Conservation (phyloP, 2,329 filamentous ascomycete genomes). For the Monascus ruber region DNA sequence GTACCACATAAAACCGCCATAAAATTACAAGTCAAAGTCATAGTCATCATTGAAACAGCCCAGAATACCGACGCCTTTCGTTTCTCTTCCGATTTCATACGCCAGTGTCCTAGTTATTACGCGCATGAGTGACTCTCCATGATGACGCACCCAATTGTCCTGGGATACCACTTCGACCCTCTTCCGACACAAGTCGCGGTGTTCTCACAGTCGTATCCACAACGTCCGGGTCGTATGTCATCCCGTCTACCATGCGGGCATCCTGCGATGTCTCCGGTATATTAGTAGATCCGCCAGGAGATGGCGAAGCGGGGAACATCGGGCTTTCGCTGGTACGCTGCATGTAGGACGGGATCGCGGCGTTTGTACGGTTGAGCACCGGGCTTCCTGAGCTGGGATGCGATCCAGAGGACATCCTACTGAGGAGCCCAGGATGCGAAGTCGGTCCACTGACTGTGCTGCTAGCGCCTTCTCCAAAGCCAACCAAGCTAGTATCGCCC, state of each 20-base stretch:
- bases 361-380: slow-evolving; percentile 19
- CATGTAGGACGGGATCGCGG: slow-evolving; percentile 12
- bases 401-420: slow-evolving; percentile 22
- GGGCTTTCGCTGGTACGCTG: slow-evolving; percentile 21
- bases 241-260: slow-evolving; percentile 54
- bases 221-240: slow-evolving; percentile 51
- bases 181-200: slow-evolving; percentile 39
- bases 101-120: no score
- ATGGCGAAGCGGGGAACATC: slow-evolving; percentile 31
- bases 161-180: slow-evolving; percentile 2
- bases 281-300: slow-evolving; percentile 20
- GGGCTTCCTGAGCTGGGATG: slow-evolving; percentile 31
- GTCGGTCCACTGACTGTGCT: slow-evolving; percentile 71
- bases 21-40: no score
- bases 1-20: no score
- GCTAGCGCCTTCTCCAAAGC: slow-evolving; percentile 83
- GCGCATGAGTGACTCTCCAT: not conserved
- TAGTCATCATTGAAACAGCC: no score
- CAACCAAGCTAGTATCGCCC: slow-evolving; percentile 70
- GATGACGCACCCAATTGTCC: not conserved
- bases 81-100: no score
- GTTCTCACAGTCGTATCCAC: slow-evolving; percentile 55
- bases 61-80: no score
- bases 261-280: slow-evolving; percentile 38
- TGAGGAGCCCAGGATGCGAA: slow-evolving; percentile 46